These are phyloP conservation scores for Aegle marmelos DNA, from an alignment of 345 rosid genomes.

Conservation along the genomic window DNA sequence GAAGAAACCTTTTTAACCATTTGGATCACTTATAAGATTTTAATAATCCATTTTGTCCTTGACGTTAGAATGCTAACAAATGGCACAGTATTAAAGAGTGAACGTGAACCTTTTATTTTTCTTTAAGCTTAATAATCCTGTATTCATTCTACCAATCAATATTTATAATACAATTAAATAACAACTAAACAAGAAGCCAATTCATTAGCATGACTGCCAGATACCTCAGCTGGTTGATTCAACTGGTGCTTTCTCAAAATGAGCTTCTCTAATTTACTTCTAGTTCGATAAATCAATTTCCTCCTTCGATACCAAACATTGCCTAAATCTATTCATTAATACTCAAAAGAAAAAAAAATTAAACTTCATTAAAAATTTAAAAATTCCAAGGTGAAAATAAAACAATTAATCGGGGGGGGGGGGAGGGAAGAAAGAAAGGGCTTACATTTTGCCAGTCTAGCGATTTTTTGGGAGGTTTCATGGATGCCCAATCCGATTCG, in stretches of 20 bases:
- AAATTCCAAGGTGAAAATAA: background rate
- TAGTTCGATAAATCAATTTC: background rate
- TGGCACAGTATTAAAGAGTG: no score
- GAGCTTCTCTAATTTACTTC: background rate
- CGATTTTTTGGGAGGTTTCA: slow-evolving; percentile 73
- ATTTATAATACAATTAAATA: no score
- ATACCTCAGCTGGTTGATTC: background rate
- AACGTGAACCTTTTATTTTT: no score
- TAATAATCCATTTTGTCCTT: no score
- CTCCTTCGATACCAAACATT: background rate
- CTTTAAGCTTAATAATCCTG: background rate
- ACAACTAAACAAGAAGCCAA: no score
- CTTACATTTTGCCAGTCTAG: slow-evolving; percentile 68
- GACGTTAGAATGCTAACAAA: no score
- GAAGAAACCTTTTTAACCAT: no score
- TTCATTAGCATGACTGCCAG: background rate
- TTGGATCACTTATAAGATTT: no score
- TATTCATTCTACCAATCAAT: background rate
- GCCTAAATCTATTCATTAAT: background rate
- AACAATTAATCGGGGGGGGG: background rate
- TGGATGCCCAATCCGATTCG: slow-evolving; percentile 54
- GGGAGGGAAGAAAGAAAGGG: no score
- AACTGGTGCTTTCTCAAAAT: background rate
- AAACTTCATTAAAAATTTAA: background rate
- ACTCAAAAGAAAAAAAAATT: no score